Evolutionary conservation across 805 yeast species (phyloP).

Genomic region (Groenewaldozyma salmanticensis): DNA sequence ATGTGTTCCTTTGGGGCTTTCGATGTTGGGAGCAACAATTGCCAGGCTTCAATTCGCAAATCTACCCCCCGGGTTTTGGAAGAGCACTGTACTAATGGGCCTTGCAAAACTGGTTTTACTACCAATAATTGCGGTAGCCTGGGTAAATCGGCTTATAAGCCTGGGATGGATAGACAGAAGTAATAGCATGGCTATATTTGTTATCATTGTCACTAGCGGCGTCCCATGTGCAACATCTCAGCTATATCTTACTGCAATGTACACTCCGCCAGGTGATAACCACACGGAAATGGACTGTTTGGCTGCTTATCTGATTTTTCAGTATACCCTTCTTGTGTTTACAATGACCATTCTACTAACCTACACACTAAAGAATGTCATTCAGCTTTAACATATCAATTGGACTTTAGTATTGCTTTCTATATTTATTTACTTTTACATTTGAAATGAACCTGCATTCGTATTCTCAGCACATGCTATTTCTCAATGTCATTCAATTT

Average conservation of each 20-base stretch:
- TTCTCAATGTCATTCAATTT: too few species aligned
- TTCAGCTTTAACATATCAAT: constrained; percentile 8
- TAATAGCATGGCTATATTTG: constrained; percentile 56
- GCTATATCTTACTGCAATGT: constrained; percentile 81
- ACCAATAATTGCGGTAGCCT: constrained; percentile 70
- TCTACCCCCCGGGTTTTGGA: constrained; percentile 58
- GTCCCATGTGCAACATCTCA: constrained; percentile 85
- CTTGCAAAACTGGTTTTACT: constrained; percentile 50
- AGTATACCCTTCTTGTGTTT: constrained; percentile 57
- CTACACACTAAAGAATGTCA: constrained; percentile 38
- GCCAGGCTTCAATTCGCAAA: constrained; percentile 55
- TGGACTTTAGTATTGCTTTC: too few species aligned
- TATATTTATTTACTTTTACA: too few species aligned
- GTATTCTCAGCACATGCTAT: too few species aligned
- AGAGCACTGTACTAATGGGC: constrained; percentile 50
- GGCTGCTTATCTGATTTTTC: constrained; percentile 64
- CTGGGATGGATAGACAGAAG: constrained; percentile 54
- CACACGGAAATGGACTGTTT: constrained; percentile 67
- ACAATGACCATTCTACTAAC: constrained; percentile 69
- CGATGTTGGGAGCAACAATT: constrained; percentile 79
- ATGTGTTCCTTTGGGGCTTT: constrained; percentile 76
- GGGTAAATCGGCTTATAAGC: constrained; percentile 49
- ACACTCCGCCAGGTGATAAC: constrained; percentile 54
- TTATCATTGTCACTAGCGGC: constrained; percentile 63
- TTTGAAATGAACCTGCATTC: too few species aligned